Conservation (phyloP, 1,284 basidiomycete genomes). For the Microbotryomycetes sp. region DNA sequence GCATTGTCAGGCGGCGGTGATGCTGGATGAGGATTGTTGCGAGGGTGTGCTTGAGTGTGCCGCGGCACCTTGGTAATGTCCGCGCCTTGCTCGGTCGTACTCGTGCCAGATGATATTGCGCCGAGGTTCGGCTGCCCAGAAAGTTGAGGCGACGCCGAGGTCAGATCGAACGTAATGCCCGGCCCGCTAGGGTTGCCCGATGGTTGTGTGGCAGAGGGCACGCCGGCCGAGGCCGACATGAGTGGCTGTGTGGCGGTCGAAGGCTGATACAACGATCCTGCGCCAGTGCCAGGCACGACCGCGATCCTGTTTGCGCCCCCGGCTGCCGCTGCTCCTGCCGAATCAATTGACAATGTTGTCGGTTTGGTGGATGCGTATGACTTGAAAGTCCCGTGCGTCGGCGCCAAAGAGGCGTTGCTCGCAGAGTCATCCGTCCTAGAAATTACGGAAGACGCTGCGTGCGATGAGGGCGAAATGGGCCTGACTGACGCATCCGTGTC, state of each 20-base stretch:
- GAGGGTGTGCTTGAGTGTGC: constrained; percentile 82
- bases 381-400: constrained; percentile 27
- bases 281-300: constrained; percentile 32
- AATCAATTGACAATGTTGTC: constrained; percentile 82
- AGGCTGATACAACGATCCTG: neutral
- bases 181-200: constrained; percentile 10
- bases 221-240: constrained; percentile 51
- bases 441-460: constrained; percentile 21
- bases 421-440: constrained; percentile 12
- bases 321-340: constrained; percentile 47
- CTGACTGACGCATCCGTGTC: constrained; percentile 33
- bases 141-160: too few relatives aligned
- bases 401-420: constrained; percentile 20
- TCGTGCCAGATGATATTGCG: constrained; percentile 4
- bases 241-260: constrained; percentile 50
- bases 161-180: constrained; percentile 42
- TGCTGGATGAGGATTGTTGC: constrained; percentile 86
- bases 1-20: constrained; percentile 86
- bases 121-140: constrained; percentile 9
- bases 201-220: neutral
- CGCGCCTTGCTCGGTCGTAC: constrained; percentile 49
- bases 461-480: constrained; percentile 30
- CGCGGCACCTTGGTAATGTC: constrained; percentile 89
- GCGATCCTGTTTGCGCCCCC: constrained; percentile 63
- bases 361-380: constrained; percentile 76